These are phyloP conservation scores for Hansenula lynferdii DNA, from an alignment of 1,139 yeast genomes.

Conservation along the genomic window DNA sequence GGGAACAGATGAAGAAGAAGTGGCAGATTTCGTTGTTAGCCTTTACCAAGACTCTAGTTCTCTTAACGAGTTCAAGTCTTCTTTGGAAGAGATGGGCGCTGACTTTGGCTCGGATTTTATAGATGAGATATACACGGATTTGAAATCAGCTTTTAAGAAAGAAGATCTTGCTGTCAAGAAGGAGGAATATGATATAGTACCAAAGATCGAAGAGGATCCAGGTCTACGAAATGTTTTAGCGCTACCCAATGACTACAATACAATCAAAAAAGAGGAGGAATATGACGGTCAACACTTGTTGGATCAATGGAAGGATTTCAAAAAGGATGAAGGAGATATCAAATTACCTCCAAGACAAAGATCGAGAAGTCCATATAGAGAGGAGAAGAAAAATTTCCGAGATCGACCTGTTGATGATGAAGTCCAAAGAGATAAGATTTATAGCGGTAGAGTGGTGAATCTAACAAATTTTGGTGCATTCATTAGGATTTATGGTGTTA, in stretches of 20 bases:
- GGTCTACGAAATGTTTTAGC: conserved; percentile 3
- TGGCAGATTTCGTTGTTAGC: conserved; percentile 54
- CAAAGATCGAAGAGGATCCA: conserved; percentile 4
- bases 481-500: conserved; percentile 41
- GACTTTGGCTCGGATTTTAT: conserved; percentile 39
- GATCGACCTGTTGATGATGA: conserved; percentile 23
- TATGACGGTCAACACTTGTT: conserved; percentile 6
- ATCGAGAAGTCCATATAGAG: conserved; percentile 9
- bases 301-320: conserved; percentile 18
- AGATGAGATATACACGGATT: conserved; percentile 9
- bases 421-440: conserved; percentile 41
- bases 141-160: conserved; percentile 1
- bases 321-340: conserved; percentile 7
- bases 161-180: conserved; percentile 3
- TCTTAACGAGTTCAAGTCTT: conserved; percentile 34
- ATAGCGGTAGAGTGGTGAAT: conserved; percentile 56
- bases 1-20: conserved; percentile 37
- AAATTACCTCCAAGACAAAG: conserved; percentile 3
- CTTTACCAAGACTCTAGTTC: conserved; percentile 37
- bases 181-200: conserved; percentile 6
- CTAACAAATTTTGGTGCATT: conserved; percentile 78
- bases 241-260: conserved; percentile 11
- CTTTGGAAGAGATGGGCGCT: conserved; percentile 56
- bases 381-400: conserved; percentile 9
- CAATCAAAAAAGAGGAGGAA: conserved; percentile 11